These are phyloP conservation scores for Ilex asprella DNA, from an alignment of 257 asterid genomes.

Conservation along the genomic window DNA sequence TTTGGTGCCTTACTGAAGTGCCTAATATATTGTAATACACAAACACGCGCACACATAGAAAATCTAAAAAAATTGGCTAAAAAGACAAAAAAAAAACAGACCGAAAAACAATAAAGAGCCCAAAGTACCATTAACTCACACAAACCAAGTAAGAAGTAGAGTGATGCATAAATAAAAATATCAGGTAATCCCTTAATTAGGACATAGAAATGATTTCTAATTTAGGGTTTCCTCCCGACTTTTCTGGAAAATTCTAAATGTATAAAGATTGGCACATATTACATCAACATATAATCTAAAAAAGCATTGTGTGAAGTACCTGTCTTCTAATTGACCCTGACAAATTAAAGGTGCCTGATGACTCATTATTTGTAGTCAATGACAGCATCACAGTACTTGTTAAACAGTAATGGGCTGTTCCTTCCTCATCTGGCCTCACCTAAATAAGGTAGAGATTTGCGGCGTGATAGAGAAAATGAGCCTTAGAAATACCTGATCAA, in stretches of 20 bases:
- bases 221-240: not conserved
- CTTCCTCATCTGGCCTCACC: constrained; percentile 85
- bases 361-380: constrained; percentile 75
- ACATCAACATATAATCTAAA: not conserved
- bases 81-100: too few species aligned
- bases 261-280: not conserved
- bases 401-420: constrained; percentile 69
- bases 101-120: too few species aligned
- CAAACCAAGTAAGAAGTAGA: not conserved
- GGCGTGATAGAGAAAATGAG: constrained; percentile 3
- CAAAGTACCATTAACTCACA: not conserved
- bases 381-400: constrained; percentile 96
- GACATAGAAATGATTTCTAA: not conserved
- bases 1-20: too few species aligned
- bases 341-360: constrained; percentile 82
- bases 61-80: too few species aligned
- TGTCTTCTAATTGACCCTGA: constrained; percentile 99
- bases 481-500: constrained; percentile 1
- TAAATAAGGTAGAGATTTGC: constrained; percentile 14
- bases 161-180: too few species aligned
- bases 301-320: constrained; percentile 31
- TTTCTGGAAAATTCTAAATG: not conserved
- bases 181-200: not conserved
- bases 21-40: too few species aligned
- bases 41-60: too few species aligned